These are phyloP conservation scores for Kockovaella imperatae DNA, from an alignment of 768 basidiomycete genomes.

Conservation along the genomic window DNA sequence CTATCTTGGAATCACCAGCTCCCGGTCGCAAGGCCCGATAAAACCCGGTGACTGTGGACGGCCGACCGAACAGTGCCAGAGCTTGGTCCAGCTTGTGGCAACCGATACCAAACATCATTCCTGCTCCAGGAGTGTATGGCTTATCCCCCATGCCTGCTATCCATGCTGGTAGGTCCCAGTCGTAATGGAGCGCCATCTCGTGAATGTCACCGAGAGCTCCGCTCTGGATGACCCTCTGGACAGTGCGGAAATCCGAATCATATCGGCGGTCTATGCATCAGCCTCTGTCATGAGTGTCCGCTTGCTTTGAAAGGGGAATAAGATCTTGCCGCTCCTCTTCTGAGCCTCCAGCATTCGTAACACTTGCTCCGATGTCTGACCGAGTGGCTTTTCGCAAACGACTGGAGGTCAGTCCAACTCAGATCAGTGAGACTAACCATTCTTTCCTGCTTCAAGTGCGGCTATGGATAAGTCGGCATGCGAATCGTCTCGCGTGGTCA, in stretches of 20 bases:
- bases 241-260: slow-evolving; percentile 6
- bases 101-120: slow-evolving; percentile 18
- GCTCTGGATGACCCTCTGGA: slow-evolving; percentile 12
- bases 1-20: slow-evolving; percentile 1
- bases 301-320: slow-evolving; percentile 25
- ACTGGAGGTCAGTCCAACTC: slow-evolving; percentile 4
- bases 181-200: slow-evolving; percentile 19
- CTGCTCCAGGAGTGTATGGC: slow-evolving; percentile 4
- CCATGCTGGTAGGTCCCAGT: slow-evolving; percentile 4
- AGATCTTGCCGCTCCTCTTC: slow-evolving; percentile 14
- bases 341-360: slow-evolving; percentile 11
- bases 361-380: slow-evolving; percentile 9
- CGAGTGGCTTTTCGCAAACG: slow-evolving; percentile 24
- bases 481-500: not conserved
- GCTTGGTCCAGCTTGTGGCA: slow-evolving; percentile 13
- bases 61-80: slow-evolving; percentile 11
- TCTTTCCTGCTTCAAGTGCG: slow-evolving; percentile 10
- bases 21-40: slow-evolving; percentile 9
- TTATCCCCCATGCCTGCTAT: not conserved
- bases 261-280: slow-evolving; percentile 21
- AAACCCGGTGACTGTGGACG: slow-evolving; percentile 13
- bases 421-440: slow-evolving; percentile 6
- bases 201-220: slow-evolving; percentile 17
- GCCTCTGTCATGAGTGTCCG: not conserved
- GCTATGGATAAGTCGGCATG: slow-evolving; percentile 10